phyloP scores from a whole-genome alignment of 2,329 filamentous ascomycete genomes.

The Chaetomiaceae sp. region DNA sequence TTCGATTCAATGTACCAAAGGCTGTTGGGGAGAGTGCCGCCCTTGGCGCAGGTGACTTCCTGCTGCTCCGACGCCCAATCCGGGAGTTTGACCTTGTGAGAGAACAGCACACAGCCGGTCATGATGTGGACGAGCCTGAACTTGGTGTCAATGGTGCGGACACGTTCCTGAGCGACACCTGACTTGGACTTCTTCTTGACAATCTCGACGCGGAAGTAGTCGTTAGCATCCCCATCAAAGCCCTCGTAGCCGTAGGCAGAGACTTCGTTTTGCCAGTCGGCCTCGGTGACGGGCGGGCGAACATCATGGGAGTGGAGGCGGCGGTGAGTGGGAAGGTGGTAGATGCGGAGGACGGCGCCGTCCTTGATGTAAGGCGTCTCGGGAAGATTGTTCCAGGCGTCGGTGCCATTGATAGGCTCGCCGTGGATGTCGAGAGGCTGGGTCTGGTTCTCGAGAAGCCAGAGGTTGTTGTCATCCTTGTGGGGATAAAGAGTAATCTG shows the following conservation, averaged over 20 bases:
- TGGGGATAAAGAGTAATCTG: constrained; percentile 98
- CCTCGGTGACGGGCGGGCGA: constrained; percentile 77
- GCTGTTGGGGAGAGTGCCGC: constrained; percentile 90
- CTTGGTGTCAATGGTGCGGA: constrained; percentile 94
- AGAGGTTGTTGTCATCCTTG: constrained; percentile 98
- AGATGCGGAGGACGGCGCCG: constrained; percentile 75
- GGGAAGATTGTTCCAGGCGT: constrained; percentile 72
- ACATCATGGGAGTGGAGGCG: constrained; percentile 96
- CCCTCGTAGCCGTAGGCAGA: constrained; percentile 97
- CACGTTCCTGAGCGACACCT: constrained; percentile 70
- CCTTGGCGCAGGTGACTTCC: constrained; percentile 94
- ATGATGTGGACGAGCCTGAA: constrained; percentile 94
- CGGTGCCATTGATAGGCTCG: constrained; percentile 70
- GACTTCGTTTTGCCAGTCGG: constrained; percentile 92
- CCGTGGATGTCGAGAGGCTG: constrained; percentile 76
- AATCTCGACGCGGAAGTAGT: constrained; percentile 92
- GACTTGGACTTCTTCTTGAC: constrained; percentile 82
- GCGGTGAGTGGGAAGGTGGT: constrained; percentile 77
- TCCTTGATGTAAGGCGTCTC: constrained; percentile 69
- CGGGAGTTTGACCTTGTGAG: constrained; percentile 97
- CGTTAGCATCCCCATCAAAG: constrained; percentile 94
- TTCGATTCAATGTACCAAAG: constrained; percentile 96
- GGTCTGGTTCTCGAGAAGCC: constrained; percentile 92
- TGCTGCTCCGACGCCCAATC: constrained; percentile 98
- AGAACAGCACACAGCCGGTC: constrained; percentile 95